Conservation (phyloP, 768 basidiomycete genomes). For the Mycena belliarum region DNA sequence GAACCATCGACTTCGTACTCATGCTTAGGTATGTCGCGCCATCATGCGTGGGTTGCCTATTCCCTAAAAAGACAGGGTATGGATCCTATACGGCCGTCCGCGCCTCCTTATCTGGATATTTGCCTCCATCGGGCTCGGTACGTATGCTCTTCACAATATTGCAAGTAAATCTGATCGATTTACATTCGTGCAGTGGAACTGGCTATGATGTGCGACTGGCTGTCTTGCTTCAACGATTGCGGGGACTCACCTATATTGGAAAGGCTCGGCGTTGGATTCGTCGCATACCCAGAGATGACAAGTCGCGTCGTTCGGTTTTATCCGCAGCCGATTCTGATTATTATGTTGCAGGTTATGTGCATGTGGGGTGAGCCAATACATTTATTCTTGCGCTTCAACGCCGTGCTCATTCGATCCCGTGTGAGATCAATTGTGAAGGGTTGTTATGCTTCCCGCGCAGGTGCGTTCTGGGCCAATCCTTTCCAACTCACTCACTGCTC, state of each 20-base stretch:
- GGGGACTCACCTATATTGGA: too few species aligned
- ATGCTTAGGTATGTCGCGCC: neutral
- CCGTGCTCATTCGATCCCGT: neutral
- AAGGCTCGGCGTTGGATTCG: constrained; percentile 6
- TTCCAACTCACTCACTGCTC: neutral
- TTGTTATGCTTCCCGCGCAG: constrained; percentile 8
- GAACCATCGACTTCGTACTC: constrained; percentile 1
- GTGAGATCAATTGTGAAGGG: neutral
- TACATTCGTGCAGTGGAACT: too few species aligned
- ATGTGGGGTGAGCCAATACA: constrained; percentile 6
- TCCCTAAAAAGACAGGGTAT: neutral
- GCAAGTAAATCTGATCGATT: too few species aligned
- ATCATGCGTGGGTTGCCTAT: too few species aligned
- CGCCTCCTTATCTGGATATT: constrained; percentile 1
- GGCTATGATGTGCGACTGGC: too few species aligned
- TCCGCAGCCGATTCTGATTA: neutral
- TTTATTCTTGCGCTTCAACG: neutral
- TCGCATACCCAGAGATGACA: constrained; percentile 8
- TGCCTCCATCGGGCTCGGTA: neutral
- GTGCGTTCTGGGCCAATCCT: too few species aligned
- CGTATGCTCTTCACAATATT: too few species aligned
- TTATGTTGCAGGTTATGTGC: neutral
- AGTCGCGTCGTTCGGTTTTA: neutral
- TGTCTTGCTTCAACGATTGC: too few species aligned
- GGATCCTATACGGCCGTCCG: constrained; percentile 9